phyloP scores from a whole-genome alignment of 2,329 filamentous ascomycete genomes.

The Aspergillus tamarii region DNA sequence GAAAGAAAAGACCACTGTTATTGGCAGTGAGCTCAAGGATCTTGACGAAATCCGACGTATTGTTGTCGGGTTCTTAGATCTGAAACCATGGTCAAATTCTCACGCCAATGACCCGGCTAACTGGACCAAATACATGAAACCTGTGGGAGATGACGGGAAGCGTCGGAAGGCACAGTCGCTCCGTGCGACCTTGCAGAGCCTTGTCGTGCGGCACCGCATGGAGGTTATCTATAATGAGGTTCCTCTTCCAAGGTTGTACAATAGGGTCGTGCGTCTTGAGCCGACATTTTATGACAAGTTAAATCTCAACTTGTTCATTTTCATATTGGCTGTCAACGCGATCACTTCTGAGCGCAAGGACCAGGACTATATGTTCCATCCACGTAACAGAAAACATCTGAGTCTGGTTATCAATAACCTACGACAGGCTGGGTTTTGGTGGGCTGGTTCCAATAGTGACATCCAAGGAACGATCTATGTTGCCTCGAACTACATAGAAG shows the following conservation, averaged over 20 bases:
- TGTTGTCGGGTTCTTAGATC: constrained; percentile 71
- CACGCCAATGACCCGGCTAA: constrained; percentile 62
- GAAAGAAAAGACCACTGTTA: constrained; percentile 43
- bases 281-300: constrained; percentile 84
- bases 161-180: constrained; percentile 54
- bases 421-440: constrained; percentile 83
- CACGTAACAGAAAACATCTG: constrained; percentile 68
- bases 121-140: constrained; percentile 75
- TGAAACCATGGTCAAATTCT: constrained; percentile 76
- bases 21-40: constrained; percentile 63
- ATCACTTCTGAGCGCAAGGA: constrained; percentile 85
- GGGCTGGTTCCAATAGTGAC: constrained; percentile 72
- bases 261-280: constrained; percentile 73
- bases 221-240: constrained; percentile 69
- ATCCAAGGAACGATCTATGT: constrained; percentile 67
- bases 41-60: constrained; percentile 68
- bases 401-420: constrained; percentile 74
- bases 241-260: constrained; percentile 70
- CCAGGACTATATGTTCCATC: constrained; percentile 86
- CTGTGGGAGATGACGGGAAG: constrained; percentile 59
- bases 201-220: constrained; percentile 79
- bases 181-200: constrained; percentile 69
- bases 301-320: constrained; percentile 80
- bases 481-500: constrained; percentile 68
- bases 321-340: constrained; percentile 82